Evolutionary conservation across 2,329 filamentous ascomycete genomes (phyloP).

Genomic region (Aspergillus spinulosporus): DNA sequence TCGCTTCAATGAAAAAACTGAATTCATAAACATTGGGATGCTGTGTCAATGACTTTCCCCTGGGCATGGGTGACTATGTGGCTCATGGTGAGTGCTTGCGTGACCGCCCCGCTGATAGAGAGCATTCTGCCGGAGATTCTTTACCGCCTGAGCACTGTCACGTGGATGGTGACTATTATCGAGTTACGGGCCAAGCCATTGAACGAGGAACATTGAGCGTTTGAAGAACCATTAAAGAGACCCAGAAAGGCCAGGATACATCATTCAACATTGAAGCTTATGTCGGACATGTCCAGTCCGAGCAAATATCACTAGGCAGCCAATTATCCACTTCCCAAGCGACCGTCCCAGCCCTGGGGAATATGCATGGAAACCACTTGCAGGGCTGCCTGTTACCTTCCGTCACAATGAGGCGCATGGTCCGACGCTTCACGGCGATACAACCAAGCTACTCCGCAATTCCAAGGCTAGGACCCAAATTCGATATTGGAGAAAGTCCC

Average conservation of each 20-base stretch:
- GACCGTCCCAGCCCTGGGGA: too few relatives aligned
- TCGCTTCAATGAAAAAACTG: neutral
- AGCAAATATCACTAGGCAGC: neutral
- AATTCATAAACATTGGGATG: neutral
- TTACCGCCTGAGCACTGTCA: neutral
- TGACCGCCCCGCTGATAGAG: conserved; percentile 1
- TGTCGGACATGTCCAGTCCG: neutral
- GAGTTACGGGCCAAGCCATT: neutral
- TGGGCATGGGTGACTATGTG: conserved; percentile 7
- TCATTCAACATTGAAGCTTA: neutral
- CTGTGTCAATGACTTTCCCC: neutral
- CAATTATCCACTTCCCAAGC: neutral
- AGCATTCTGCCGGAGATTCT: neutral
- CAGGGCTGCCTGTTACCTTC: too few relatives aligned
- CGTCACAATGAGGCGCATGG: neutral
- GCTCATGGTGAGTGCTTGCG: conserved; percentile 4
- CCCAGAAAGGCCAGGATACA: neutral
- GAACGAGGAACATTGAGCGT: neutral
- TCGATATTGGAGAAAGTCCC: neutral
- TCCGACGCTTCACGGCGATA: neutral
- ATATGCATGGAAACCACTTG: too few relatives aligned
- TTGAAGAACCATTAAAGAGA: neutral
- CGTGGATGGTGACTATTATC: neutral
- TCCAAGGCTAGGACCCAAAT: neutral
- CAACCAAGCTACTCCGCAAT: neutral